Base-by-base conservation (phyloP, 306 rosid genomes). In the Quercus bicolor region DNA sequence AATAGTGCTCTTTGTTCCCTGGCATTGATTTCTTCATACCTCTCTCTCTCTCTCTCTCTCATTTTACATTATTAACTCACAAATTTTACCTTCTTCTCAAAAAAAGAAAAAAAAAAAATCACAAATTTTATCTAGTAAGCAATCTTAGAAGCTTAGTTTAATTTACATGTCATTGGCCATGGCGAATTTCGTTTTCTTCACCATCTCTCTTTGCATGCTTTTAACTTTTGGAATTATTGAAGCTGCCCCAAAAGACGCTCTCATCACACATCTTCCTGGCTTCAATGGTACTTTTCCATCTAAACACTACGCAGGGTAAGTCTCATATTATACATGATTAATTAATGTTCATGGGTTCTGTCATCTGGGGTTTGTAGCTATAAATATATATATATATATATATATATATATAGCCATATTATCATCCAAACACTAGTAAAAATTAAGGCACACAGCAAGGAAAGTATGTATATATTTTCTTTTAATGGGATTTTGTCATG, bases 241-340 rank as follows among this genome's bases (percentile, higher is more conserved):
- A 45, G 86, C 79, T n/a, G 83, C 79, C 19, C 87, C 88, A 43
- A 8, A 12, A 57, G 43, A 15, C 68, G 66, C 86, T 80, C 72
- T 82, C 10, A 69, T 87, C 77, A 82, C 83, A 9, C 73, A 72
- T 0, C 86, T 87, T 69, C 88, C 91, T 18, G 91, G 87, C 19
- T 87, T 87, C 75, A 62, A 61, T 61, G 83, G 78, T 53, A 15
- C 34, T 33, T 85, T 87, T 33, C 87, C 84, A 7, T 85, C 90
- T 51, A 80, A 72, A 53, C 90, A 87, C 72, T 75, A 82, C 73
- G 66, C 87, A 5, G 90, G 90, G 88, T 87, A 37, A 21, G 68
- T 18, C 8, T 37, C 8, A 12, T 28, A 14, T 15, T 61, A 3
- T 55, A 24, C 11, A 62, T 19, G 0, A 23, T 6, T 20, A 9